These are phyloP conservation scores for Hypoxylon perforatum DNA, from an alignment of 495 filamentous ascomycete species.

Conservation along the genomic window DNA sequence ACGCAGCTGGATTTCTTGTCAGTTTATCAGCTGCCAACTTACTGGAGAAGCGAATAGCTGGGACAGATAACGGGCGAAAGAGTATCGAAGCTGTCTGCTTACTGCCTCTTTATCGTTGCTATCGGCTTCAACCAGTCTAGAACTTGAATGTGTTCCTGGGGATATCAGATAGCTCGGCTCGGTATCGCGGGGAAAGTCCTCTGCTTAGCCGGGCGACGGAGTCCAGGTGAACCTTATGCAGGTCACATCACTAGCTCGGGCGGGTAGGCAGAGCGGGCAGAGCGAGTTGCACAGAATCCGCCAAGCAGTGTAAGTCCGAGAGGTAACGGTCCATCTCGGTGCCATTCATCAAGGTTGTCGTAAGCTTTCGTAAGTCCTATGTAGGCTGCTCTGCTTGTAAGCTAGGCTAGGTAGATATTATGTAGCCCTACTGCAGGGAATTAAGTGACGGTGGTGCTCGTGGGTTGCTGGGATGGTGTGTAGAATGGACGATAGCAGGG, in stretches of 20 bases:
- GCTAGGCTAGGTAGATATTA: too few species aligned
- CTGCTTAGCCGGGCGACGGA: constrained; percentile 33
- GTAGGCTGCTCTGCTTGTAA: neutral
- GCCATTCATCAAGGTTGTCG: constrained; percentile 8
- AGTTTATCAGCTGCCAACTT: neutral
- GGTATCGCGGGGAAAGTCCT: constrained; percentile 2
- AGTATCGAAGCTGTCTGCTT: neutral
- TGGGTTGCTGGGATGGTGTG: neutral
- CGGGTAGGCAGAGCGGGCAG: constrained; percentile 51
- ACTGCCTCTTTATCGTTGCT: neutral
- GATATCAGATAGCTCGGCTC: constrained; percentile 8
- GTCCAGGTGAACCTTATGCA: constrained; percentile 43
- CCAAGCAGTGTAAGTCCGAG: constrained; percentile 28
- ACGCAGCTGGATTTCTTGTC: neutral
- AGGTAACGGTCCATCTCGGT: constrained; percentile 30
- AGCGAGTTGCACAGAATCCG: constrained; percentile 25
- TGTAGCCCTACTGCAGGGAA: constrained; percentile 28
- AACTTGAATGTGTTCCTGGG: constrained; percentile 2
- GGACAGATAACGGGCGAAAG: neutral
- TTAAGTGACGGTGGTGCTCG: constrained; percentile 1
- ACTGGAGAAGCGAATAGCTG: neutral
- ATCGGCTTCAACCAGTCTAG: constrained; percentile 16
- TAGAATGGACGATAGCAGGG: neutral
- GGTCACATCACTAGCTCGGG: constrained; percentile 50
- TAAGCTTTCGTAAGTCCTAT: neutral